These are phyloP conservation scores for Alternaria panax DNA, from an alignment of 2,329 filamentous ascomycete genomes.

Conservation along the genomic window DNA sequence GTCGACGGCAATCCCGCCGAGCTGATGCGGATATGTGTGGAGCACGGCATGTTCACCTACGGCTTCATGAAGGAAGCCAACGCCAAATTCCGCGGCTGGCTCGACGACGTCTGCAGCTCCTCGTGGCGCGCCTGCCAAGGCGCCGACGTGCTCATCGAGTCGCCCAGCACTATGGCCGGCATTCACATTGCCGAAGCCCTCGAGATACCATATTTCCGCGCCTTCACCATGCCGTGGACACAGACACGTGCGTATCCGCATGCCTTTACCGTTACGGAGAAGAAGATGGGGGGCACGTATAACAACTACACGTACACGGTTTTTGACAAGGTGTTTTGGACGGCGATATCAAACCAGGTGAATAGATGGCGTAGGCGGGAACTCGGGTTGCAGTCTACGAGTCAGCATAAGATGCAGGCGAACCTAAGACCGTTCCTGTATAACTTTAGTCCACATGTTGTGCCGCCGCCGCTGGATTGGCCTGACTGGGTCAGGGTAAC, in stretches of 20 bases:
- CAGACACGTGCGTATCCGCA: slow-evolving; percentile 94
- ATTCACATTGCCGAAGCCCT: slow-evolving; percentile 97
- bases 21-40: slow-evolving; percentile 93
- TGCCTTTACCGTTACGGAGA: slow-evolving; percentile 90
- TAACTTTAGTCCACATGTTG: slow-evolving; percentile 93
- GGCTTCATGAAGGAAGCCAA: slow-evolving; percentile 87
- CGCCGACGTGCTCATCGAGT: slow-evolving; percentile 91
- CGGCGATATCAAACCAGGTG: slow-evolving; percentile 86
- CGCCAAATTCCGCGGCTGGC: slow-evolving; percentile 81
- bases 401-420: slow-evolving; percentile 86
- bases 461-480: slow-evolving; percentile 93
- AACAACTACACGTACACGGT: slow-evolving; percentile 95
- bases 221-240: slow-evolving; percentile 99
- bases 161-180: slow-evolving; percentile 94
- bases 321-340: slow-evolving; percentile 98
- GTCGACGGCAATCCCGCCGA: slow-evolving; percentile 92
- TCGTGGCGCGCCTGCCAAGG: slow-evolving; percentile 85
- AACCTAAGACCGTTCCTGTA: slow-evolving; percentile 99
- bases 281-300: slow-evolving; percentile 93
- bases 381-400: slow-evolving; percentile 80
- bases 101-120: slow-evolving; percentile 84
- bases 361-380: slow-evolving; percentile 90
- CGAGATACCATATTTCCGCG: slow-evolving; percentile 92
- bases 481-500: slow-evolving; percentile 98
- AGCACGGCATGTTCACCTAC: slow-evolving; percentile 96